Evolutionary conservation across 148 eudicot species (phyloP).

Genomic region (Persicaria tinctoria): DNA sequence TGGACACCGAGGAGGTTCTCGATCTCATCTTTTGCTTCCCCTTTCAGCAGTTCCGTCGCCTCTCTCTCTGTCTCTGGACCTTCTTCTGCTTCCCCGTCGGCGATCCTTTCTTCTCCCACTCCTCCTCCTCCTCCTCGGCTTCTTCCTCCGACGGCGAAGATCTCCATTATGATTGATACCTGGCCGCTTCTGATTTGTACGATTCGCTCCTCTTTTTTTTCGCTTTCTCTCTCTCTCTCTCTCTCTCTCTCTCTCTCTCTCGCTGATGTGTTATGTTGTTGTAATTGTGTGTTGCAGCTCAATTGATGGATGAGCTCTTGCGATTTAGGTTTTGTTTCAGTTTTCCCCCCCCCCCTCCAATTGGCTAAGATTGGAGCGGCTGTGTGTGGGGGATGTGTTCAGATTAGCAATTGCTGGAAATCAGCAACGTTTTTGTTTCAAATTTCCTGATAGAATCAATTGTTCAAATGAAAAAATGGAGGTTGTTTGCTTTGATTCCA

Average conservation of each 20-base stretch:
- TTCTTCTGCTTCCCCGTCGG: constrained; percentile 55
- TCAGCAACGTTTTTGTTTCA: not conserved
- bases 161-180: not conserved
- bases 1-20: constrained; percentile 58
- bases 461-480: not conserved
- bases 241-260: no score
- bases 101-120: constrained; percentile 20
- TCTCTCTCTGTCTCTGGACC: constrained; percentile 56
- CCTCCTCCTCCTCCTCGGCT: constrained; percentile 14
- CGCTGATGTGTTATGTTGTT: not conserved
- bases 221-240: not conserved
- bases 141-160: constrained; percentile 23
- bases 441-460: not conserved
- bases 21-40: constrained; percentile 79
- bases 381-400: not conserved
- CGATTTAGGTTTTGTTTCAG: not conserved
- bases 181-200: constrained; percentile 2
- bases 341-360: not conserved
- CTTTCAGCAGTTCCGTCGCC: constrained; percentile 60
- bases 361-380: not conserved
- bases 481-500: not conserved
- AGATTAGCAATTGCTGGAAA: constrained; percentile 1
- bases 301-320: not conserved
- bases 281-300: not conserved
- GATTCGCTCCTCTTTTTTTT: not conserved